Base-by-base conservation (phyloP, 2,329 filamentous ascomycete species). In the Calonectria naviculata region DNA sequence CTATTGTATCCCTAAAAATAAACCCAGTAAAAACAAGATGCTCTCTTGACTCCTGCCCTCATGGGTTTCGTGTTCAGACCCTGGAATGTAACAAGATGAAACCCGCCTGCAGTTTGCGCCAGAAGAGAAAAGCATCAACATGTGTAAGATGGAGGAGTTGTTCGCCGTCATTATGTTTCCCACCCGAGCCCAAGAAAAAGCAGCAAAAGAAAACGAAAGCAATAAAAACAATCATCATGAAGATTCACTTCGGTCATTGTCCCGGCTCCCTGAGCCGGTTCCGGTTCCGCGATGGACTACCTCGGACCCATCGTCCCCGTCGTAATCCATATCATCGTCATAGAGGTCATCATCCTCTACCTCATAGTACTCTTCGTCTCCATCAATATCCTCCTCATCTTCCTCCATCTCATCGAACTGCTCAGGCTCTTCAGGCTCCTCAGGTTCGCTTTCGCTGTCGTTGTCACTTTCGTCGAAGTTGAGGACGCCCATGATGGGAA, bases 391-490 rank as follows among this genome's bases (percentile, higher is more conserved):
- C 24, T 77, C 77, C 46, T 77, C 76, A 29, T 74, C 75, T 34
- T 78, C 77, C 5, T 79, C 77, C 77, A 79, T 78, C 58, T 79
- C 78, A 1, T 79, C 74, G 28, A 72, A 73, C 65, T 78, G 76
- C 56, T 78, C 76, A 13, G 72, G 77, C 70, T 79, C 77, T 13
- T 78, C 76, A 15, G 74, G 77, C 66, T 79, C 77, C 9, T 77
- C 77, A 15, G 70, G 73, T 12, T 80, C 80, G 34, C 80, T 80
- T 44, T 85, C 83, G 63, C 80, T 84, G 58, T 85, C 84, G 52
- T 82, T 84, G 70, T 84, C 83, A 71, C 85, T 85, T 70, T 85
- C 81, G 36, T 86, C 84, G 73, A 87, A 85, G 64, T 82, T 83
- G 68, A 87, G 76, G 8, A 84, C 80, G 13, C 86, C 85, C 77